Evolutionary conservation across 2,329 filamentous ascomycete species (phyloP).

Genomic region (Trichoderma cornu-damae): DNA sequence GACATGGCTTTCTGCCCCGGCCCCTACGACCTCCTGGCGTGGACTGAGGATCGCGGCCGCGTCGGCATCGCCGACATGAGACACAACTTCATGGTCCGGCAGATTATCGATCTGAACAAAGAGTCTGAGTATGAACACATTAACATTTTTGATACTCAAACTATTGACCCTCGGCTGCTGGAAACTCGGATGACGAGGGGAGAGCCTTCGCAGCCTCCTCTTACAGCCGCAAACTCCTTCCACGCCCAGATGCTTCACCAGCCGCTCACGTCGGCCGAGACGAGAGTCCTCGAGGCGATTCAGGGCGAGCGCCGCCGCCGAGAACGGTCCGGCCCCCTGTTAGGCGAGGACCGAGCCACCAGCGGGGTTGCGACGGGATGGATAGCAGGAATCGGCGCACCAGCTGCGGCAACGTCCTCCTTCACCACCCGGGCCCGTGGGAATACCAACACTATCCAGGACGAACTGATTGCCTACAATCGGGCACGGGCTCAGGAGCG

Average conservation of each 20-base stretch:
- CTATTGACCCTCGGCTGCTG: constrained; percentile 50
- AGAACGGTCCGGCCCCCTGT: constrained; percentile 36
- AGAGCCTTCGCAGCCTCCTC: constrained; percentile 25
- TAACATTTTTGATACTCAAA: constrained; percentile 50
- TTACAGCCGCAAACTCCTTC: constrained; percentile 8
- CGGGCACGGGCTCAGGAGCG: constrained; percentile 34
- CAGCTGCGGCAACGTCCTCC: constrained; percentile 23
- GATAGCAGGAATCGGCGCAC: constrained; percentile 13
- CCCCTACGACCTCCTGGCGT: constrained; percentile 84
- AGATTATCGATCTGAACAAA: constrained; percentile 61
- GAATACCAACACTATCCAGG: constrained; percentile 35
- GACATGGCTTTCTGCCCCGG: constrained; percentile 90
- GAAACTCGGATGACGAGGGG: constrained; percentile 43
- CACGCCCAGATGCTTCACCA: constrained; percentile 36
- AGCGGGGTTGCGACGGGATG: constrained; percentile 18
- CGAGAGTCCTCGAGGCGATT: constrained; percentile 51
- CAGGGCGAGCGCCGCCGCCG: constrained; percentile 49
- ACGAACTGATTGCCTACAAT: constrained; percentile 37
- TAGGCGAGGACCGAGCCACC: constrained; percentile 25
- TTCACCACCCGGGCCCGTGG: constrained; percentile 30
- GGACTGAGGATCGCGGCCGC: constrained; percentile 82
- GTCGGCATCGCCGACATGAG: constrained; percentile 71
- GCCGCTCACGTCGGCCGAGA: constrained; percentile 51
- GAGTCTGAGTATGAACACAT: constrained; percentile 54
- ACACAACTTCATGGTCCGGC: constrained; percentile 59